These are phyloP conservation scores for Cryphonectria carpinicola DNA, from an alignment of 2,329 filamentous ascomycete genomes.

Conservation along the genomic window DNA sequence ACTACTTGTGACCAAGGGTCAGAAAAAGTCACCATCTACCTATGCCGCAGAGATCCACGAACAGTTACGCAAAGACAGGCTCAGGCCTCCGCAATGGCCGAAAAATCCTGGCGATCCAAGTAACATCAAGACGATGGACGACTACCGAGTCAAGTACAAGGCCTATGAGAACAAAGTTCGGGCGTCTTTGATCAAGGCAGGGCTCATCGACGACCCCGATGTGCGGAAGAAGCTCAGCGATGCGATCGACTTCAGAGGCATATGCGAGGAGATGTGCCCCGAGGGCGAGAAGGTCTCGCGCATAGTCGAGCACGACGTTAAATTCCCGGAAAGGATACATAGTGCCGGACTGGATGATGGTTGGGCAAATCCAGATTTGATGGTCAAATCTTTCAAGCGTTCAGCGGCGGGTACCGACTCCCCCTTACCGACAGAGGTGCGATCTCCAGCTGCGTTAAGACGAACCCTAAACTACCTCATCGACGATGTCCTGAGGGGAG, in stretches of 20 bases:
- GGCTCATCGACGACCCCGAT: slow-evolving; percentile 67
- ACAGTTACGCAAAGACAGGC: slow-evolving; percentile 58
- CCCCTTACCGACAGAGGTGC: slow-evolving; percentile 69
- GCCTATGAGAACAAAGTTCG: slow-evolving; percentile 61
- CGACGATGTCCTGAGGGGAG: slow-evolving; percentile 58
- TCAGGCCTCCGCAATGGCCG: slow-evolving; percentile 60
- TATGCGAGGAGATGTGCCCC: slow-evolving; percentile 72
- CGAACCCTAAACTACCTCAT: slow-evolving; percentile 67
- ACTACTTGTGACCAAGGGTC: slow-evolving; percentile 3
- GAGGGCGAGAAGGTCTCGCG: slow-evolving; percentile 67
- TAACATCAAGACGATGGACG: slow-evolving; percentile 56
- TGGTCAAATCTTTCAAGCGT: slow-evolving; percentile 70
- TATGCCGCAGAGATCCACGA: slow-evolving; percentile 56
- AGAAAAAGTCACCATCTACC: slow-evolving; percentile 32
- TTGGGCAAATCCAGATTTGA: slow-evolving; percentile 54
- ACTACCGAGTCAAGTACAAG: slow-evolving; percentile 60
- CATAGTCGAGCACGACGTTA: slow-evolving; percentile 64
- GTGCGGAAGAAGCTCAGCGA: slow-evolving; percentile 64
- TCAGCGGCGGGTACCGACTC: slow-evolving; percentile 71
- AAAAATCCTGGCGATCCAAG: slow-evolving; percentile 56
- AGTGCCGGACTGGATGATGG: slow-evolving; percentile 44
- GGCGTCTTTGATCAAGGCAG: slow-evolving; percentile 59
- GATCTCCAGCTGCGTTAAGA: slow-evolving; percentile 61
- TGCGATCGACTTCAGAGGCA: slow-evolving; percentile 69
- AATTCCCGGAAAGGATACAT: slow-evolving; percentile 57